Evolutionary conservation across 2,329 filamentous ascomycete species (phyloP).

Genomic region (Fusarium temperatum): DNA sequence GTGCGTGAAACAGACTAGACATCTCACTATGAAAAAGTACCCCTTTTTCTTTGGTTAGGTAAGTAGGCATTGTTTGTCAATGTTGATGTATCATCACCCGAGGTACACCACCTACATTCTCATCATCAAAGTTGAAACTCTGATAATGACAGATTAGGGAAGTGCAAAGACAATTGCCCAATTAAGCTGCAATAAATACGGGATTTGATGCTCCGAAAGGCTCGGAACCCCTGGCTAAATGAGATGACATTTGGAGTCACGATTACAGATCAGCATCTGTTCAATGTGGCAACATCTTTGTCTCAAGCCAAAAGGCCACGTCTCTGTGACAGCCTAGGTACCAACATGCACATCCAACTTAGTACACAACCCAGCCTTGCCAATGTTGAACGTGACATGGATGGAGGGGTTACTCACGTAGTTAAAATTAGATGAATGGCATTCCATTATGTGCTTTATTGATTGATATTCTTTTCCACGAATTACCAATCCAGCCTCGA

Average conservation of each 20-base stretch:
- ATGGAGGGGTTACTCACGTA: neutral
- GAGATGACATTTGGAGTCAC: neutral
- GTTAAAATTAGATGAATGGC: neutral
- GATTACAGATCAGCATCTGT: neutral
- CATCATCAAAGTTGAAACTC: neutral
- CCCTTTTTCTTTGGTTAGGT: neutral
- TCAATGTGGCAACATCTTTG: conserved; percentile 27
- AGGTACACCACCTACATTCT: neutral
- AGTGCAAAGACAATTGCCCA: conserved; percentile 23
- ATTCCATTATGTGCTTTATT: conserved; percentile 13
- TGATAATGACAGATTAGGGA: conserved; percentile 4
- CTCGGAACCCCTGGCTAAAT: conserved; percentile 5
- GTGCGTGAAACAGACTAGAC: neutral
- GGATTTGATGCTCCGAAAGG: conserved; percentile 28
- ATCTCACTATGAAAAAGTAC: neutral
- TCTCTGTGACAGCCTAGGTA: conserved; percentile 12
- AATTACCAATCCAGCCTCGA: conserved; percentile 15
- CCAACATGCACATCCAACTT: neutral
- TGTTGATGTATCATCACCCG: neutral
- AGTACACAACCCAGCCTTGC: conserved; percentile 16
- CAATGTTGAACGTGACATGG: neutral
- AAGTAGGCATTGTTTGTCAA: neutral
- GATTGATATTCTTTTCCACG: neutral
- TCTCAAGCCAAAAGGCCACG: conserved; percentile 18
- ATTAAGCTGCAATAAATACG: conserved; percentile 26